Percentiles rank a stretch among this genome's conserved stretches.
Evolutionary conservation across 495 filamentous ascomycete genomes (phyloP).

Genomic region (Staphylotrichum tortipilum): DNA sequence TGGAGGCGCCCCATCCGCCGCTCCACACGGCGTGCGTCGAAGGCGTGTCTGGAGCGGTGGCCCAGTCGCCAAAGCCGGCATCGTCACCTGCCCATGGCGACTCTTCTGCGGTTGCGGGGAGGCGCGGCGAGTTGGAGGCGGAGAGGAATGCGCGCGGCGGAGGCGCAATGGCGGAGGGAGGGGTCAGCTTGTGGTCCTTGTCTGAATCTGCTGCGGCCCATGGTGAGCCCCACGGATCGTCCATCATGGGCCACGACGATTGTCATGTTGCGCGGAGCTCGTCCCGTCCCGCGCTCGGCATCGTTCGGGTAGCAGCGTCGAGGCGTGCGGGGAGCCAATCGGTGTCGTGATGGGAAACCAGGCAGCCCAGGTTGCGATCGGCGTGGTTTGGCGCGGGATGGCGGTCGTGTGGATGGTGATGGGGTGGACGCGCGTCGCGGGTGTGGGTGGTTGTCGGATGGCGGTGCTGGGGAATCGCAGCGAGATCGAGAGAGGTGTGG

Average conservation of each 20-base stretch:
- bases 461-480: background rate
- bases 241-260: slow-evolving; percentile 33
- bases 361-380: background rate
- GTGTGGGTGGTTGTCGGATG: background rate
- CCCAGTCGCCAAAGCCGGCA: slow-evolving; percentile 36
- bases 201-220: slow-evolving; percentile 34
- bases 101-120: slow-evolving; percentile 21
- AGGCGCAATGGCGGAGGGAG: slow-evolving; percentile 33
- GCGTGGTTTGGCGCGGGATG: background rate
- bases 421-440: no score
- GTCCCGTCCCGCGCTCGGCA: slow-evolving; percentile 10
- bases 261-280: slow-evolving; percentile 20
- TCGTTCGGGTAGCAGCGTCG: background rate
- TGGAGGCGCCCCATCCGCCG: slow-evolving; percentile 24
- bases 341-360: background rate
- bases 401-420: no score
- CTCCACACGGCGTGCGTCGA: slow-evolving; percentile 30
- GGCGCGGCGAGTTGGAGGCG: slow-evolving; percentile 22
- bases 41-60: slow-evolving; percentile 19
- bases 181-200: slow-evolving; percentile 23
- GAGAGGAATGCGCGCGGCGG: slow-evolving; percentile 40
- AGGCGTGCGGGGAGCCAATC: background rate
- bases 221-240: slow-evolving; percentile 51
- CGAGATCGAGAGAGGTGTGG: no score
- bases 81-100: slow-evolving; percentile 42